Percentiles rank a stretch among this genome's conserved stretches.
Evolutionary conservation across 2,329 filamentous ascomycete genomes (phyloP).

Genomic region (Corinectria fuckeliana): DNA sequence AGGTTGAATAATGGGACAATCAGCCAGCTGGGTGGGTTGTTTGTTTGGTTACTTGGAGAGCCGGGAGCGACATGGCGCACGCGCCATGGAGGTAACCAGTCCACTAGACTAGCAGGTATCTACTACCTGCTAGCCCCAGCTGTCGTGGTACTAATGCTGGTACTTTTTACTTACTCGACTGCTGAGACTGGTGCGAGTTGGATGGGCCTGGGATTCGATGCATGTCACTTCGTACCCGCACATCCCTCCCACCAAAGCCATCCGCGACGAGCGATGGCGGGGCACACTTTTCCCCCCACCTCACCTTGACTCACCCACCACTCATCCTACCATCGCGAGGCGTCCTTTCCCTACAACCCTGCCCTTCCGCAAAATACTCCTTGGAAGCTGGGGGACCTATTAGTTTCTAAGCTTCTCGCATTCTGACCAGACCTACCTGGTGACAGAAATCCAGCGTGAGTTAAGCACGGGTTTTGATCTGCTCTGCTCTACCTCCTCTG

Average conservation of each 20-base stretch:
- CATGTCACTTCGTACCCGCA: neutral
- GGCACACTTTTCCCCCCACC: constrained; percentile 36
- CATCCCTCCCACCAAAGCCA: neutral
- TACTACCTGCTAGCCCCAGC: neutral
- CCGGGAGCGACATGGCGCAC: constrained; percentile 2
- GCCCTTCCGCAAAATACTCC: constrained; percentile 34
- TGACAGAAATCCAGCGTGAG: constrained; percentile 18
- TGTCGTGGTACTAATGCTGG: neutral
- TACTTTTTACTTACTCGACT: neutral
- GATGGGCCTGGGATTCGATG: neutral
- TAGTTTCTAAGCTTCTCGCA: constrained; percentile 16
- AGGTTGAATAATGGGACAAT: constrained; percentile 5
- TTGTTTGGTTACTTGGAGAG: constrained; percentile 9
- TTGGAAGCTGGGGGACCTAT: constrained; percentile 23
- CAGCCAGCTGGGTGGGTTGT: neutral
- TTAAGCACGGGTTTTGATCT: too few relatives aligned
- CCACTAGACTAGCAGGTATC: constrained; percentile 1
- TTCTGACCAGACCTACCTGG: constrained; percentile 24
- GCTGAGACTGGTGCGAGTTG: neutral
- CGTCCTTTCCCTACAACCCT: constrained; percentile 34
- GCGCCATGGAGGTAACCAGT: constrained; percentile 12
- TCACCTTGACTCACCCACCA: constrained; percentile 37
- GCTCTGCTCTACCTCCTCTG: neutral
- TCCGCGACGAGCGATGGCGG: constrained; percentile 23
- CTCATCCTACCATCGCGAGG: constrained; percentile 32